phyloP scores from a whole-genome alignment of 2,329 filamentous ascomycete genomes.

The Aspergillus sp. region DNA sequence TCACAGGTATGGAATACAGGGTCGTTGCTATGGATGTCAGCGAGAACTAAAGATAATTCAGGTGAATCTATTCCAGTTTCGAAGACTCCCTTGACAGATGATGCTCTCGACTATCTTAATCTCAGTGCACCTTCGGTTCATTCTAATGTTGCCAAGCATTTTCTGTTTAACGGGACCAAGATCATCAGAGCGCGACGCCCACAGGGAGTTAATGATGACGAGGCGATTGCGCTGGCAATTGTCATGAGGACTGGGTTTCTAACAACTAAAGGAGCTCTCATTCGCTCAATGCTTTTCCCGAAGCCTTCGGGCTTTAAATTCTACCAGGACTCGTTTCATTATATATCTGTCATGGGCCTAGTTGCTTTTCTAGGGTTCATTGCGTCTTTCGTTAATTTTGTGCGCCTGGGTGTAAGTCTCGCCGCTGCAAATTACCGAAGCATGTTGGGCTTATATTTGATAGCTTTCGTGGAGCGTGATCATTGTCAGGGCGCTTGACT shows the following conservation, averaged over 20 bases:
- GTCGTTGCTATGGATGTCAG: background rate
- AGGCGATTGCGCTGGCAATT: conserved; percentile 87
- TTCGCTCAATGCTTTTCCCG: conserved; percentile 97
- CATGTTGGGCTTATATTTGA: conserved; percentile 19
- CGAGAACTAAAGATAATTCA: conserved; percentile 29
- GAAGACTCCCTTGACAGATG: conserved; percentile 80
- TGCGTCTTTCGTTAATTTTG: conserved; percentile 89
- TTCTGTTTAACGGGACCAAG: conserved; percentile 93
- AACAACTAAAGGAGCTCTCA: conserved; percentile 92
- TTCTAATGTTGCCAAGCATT: conserved; percentile 80
- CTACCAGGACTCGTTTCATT: conserved; percentile 94
- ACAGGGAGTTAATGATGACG: conserved; percentile 79
- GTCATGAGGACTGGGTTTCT: conserved; percentile 95
- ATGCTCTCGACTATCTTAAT: conserved; percentile 73
- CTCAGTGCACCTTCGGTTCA: conserved; percentile 78
- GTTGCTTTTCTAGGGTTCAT: conserved; percentile 85
- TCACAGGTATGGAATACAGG: conserved; percentile 60
- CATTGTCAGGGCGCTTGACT: conserved; percentile 83
- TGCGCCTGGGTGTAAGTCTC: conserved; percentile 64
- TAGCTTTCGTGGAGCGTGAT: conserved; percentile 84
- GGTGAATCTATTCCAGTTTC: conserved; percentile 96
- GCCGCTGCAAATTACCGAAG: background rate
- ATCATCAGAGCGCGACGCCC: conserved; percentile 87
- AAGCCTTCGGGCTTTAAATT: conserved; percentile 99
- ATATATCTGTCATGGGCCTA: conserved; percentile 92